Evolutionary conservation across 2,329 filamentous ascomycete genomes (phyloP).

Genomic region (Fusarium tjaetaba): DNA sequence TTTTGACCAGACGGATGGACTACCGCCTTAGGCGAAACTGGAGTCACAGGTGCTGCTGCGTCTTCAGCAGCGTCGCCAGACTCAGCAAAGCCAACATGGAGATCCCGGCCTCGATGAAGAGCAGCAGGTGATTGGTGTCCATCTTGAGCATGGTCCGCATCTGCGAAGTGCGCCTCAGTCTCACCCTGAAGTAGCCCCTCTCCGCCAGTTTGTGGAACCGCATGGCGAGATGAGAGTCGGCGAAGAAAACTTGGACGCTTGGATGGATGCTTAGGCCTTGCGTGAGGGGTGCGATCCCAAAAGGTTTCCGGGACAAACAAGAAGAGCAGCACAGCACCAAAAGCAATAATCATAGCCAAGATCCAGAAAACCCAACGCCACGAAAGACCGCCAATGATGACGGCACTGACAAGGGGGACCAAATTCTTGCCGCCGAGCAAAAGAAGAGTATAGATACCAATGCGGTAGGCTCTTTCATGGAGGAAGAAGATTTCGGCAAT

Average conservation of each 20-base stretch:
- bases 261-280: conserved; percentile 44
- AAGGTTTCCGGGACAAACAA: conserved; percentile 95
- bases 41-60: background rate
- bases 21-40: conserved; percentile 4
- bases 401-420: conserved; percentile 86
- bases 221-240: conserved; percentile 57
- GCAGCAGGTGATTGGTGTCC: conserved; percentile 2
- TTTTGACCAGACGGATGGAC: background rate
- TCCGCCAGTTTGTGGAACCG: conserved; percentile 16
- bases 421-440: conserved; percentile 92
- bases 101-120: conserved; percentile 45
- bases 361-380: conserved; percentile 97
- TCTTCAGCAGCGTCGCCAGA: conserved; percentile 9
- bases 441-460: conserved; percentile 92
- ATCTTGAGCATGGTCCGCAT: conserved; percentile 54
- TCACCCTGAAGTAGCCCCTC: conserved; percentile 16
- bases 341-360: conserved; percentile 80
- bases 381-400: conserved; percentile 75
- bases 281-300: conserved; percentile 83
- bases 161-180: conserved; percentile 59
- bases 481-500: conserved; percentile 97
- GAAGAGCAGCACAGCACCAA: conserved; percentile 78
- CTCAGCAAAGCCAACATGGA: conserved; percentile 67
- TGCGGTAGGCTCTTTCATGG: conserved; percentile 90
- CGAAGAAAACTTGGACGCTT: conserved; percentile 59